Base-by-base conservation (phyloP, 352 stramenopile species). In the Peronospora destructor region DNA sequence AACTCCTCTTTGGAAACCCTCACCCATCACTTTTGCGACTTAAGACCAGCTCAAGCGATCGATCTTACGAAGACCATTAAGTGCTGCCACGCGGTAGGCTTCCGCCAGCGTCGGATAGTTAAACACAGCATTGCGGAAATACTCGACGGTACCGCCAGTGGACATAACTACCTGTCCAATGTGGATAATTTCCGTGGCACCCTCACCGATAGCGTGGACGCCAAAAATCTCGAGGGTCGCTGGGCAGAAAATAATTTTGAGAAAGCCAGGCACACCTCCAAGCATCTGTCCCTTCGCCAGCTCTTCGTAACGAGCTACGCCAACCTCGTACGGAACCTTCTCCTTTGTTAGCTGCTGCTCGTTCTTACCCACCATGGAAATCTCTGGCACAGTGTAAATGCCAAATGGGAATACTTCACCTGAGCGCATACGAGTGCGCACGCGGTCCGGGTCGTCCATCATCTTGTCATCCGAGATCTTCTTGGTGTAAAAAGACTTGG, bases 101-200 rank as follows among this genome's bases (percentile, higher is more conserved):
- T 96, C 86, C 10, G 85, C 85, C 43, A 96, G 66, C 21, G 85
- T 96, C 37, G 86, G 86, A 70, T 94, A 96, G 69, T 96, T 96
- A 64, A 96, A 95, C 51, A 96, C 86, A 17, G 86, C 82, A 45
- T 90, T 90, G 43, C 80, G 76, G 63, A 96, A 95, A 71, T 95
- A 95, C 40, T 93, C 80, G 40, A 96, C 68, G 14, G 77, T 88
- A 33, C 82, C 84, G 38, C 68, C 82, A 23, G 76, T 91, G 11
- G 81, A 85, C 77, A 91, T 91, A 19, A 87, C 81, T 17, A 91
- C 81, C 52, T 94, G 83, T 13, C 83, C 83, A 66, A 94, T 91
- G 66, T 94, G 83, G 57, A 94, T 91, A 61, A 94, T 94, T 52
- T 94, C 83, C n/a, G 83, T 94, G 25, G 83, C 83, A 19, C 80